Percentiles rank a stretch among this genome's conserved stretches.
These are phyloP conservation scores for Paecilomyces sp. DNA, from an alignment of 2,329 filamentous ascomycete genomes.

Conservation along the genomic window DNA sequence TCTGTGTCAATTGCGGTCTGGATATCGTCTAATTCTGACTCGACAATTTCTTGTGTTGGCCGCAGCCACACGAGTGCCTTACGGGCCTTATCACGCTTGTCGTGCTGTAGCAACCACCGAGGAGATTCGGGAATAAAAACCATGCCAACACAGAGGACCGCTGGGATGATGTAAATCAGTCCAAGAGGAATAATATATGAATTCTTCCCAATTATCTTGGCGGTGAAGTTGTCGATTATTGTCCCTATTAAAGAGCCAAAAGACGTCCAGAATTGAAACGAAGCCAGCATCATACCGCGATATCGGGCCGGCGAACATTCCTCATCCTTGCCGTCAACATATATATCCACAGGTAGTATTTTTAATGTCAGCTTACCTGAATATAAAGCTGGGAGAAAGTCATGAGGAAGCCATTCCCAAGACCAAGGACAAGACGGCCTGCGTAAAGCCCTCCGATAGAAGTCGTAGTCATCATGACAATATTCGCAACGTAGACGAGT, in stretches of 20 bases:
- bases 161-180: conserved; percentile 40
- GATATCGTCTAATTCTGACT: conserved; percentile 28
- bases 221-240: conserved; percentile 37
- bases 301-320: conserved; percentile 46
- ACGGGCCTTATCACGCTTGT: conserved; percentile 20
- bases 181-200: conserved; percentile 45
- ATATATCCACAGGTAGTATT: conserved; percentile 14
- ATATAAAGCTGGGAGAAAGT: conserved; percentile 48
- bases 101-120: conserved; percentile 33
- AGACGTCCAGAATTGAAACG: conserved; percentile 44
- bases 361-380: conserved; percentile 27
- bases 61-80: conserved; percentile 31
- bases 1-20: conserved; percentile 28
- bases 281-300: conserved; percentile 42
- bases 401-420: conserved; percentile 54
- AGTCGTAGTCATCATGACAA: conserved; percentile 53
- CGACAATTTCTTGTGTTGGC: conserved; percentile 21
- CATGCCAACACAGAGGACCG: conserved; percentile 39
- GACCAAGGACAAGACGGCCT: conserved; percentile 48
- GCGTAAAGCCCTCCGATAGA: conserved; percentile 49
- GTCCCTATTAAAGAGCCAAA: conserved; percentile 41
- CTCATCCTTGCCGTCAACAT: conserved; percentile 8
- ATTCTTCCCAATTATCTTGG: conserved; percentile 28
- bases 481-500: conserved; percentile 44
- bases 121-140: conserved; percentile 43